Evolutionary conservation across 805 yeast genomes (phyloP), one percentile per base, ranked within the genome.

Genomic region (Suhomyces sp.): DNA sequence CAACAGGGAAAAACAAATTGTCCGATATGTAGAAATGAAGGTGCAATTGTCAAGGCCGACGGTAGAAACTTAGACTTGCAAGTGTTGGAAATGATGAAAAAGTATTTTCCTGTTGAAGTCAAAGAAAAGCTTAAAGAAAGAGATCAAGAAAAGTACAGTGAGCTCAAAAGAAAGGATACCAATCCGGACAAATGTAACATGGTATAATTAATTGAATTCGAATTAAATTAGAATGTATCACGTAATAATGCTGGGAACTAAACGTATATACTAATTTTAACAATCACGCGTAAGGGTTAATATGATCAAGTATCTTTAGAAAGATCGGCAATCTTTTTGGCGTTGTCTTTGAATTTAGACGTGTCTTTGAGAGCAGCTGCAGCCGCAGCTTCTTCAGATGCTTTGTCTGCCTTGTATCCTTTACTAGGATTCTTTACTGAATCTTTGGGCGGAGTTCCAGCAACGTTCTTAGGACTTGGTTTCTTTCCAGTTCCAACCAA

Each of bases 41-140:
- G 71, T 8, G 87, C 83, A 2, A 80, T 86, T 6, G 61, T 75
- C 60, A 48, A 67, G 43, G 91, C 92, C 1, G 85, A 84, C 57
- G 80, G 82, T 25, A 56, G 71, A 1, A 85, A 86, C 57, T 67
- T 87, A 53, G 93, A 87, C 60, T 33, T 67, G 5, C 79, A 79
- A 7, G 67, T 80, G 40, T 73, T 83, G 74, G 67, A 69, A 21
- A 71, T 81, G 50, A 73, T 87, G 77, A 78, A 83, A 62, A 61
- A 69, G 44, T 80, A 81, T 60, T 87, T 87, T 67, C 93, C 93
- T 0, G 61, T 69, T 19, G 92, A 87, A 64, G 83, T 83, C 17
- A 86, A 85, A 58, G 76, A 73, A 57, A 87, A 87, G 61, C 73
- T 82, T 60, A 68, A 69, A 46, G 85, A 81, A 46, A 78, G 86